These are phyloP conservation scores for Prunus dulcis DNA, from an alignment of 306 rosid genomes.

Conservation along the genomic window DNA sequence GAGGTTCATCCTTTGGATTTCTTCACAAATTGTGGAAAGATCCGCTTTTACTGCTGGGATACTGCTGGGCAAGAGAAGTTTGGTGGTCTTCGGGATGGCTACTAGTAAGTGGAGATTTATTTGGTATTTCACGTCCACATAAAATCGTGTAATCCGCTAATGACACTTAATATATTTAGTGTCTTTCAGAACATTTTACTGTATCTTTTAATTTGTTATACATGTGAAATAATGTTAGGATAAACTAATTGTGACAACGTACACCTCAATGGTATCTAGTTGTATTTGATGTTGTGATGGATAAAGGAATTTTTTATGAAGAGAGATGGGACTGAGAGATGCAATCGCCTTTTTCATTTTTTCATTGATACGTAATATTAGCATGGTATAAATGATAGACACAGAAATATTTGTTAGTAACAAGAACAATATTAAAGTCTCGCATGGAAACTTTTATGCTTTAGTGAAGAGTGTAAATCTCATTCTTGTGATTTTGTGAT, in stretches of 20 bases:
- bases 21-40: constrained; percentile 61
- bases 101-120: constrained; percentile 52
- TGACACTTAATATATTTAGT: too few relatives aligned
- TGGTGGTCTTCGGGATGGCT: constrained; percentile 80
- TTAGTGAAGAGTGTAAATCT: neutral
- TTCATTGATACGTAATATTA: neutral
- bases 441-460: neutral
- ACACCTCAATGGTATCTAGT: too few relatives aligned
- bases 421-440: neutral
- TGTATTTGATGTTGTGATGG: neutral
- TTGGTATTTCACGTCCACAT: neutral
- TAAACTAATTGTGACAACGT: too few relatives aligned
- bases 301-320: neutral
- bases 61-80: constrained; percentile 84
- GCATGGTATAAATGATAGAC: neutral
- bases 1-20: constrained; percentile 82
- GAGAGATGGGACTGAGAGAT: neutral
- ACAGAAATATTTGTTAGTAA: neutral
- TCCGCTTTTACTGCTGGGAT: constrained; percentile 81
- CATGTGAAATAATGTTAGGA: too few relatives aligned
- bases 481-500: neutral
- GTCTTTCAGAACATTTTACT: neutral
- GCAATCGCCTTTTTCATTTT: neutral
- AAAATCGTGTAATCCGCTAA: neutral
- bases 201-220: neutral